phyloP scores from a whole-genome alignment of 495 filamentous ascomycete genomes.

The Penicillium longicatenatum region DNA sequence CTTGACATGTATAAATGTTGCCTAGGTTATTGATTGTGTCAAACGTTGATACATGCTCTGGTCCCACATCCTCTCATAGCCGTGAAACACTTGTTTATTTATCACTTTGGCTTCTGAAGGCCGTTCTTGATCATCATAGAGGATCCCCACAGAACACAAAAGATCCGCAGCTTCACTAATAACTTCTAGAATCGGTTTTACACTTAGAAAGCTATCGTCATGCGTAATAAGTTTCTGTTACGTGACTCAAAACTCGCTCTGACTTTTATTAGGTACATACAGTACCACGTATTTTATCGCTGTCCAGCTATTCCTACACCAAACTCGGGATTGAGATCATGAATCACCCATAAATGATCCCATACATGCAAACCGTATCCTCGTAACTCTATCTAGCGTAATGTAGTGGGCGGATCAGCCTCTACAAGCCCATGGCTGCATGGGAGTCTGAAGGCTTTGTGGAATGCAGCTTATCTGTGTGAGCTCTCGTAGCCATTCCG shows the following conservation, averaged over 20 bases:
- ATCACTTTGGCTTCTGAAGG: background rate
- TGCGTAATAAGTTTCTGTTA: background rate
- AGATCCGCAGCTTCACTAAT: conserved; percentile 5
- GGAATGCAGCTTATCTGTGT: background rate
- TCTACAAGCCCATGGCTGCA: background rate
- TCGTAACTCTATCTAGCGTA: background rate
- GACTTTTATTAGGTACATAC: background rate
- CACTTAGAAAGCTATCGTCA: background rate
- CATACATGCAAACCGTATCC: conserved; percentile 1
- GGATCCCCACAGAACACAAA: background rate
- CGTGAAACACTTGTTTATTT: background rate
- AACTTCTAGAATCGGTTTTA: conserved; percentile 4
- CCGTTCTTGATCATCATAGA: background rate
- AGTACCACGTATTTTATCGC: background rate
- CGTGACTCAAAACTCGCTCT: background rate
- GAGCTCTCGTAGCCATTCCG: background rate
- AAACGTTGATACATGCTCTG: background rate
- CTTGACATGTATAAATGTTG: conserved; percentile 13
- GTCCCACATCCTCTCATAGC: background rate
- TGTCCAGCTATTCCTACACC: background rate
- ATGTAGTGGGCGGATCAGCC: background rate
- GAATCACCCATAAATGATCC: background rate
- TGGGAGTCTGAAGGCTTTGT: background rate
- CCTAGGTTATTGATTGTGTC: conserved; percentile 8
- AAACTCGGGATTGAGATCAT: background rate